Evolutionary conservation across 352 stramenopile species (phyloP).

Genomic region (Pythium dissimile): DNA sequence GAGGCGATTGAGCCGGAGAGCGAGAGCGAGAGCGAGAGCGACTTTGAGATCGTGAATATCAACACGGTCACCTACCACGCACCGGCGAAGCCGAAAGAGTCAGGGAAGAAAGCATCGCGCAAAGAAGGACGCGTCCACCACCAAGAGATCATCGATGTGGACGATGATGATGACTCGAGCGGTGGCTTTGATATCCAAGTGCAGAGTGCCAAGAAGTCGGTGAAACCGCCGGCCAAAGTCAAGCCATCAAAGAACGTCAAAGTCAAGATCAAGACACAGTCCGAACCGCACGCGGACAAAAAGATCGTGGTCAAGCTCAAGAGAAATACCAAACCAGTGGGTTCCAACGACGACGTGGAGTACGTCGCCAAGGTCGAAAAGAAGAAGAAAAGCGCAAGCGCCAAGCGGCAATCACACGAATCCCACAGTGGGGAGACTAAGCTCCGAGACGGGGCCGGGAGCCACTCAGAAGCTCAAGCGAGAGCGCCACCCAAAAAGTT

Average conservation of each 20-base stretch:
- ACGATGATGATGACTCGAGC: conserved; percentile 7
- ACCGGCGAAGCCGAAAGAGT: background rate
- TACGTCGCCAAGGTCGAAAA: background rate
- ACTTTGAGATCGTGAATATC: conserved; percentile 15
- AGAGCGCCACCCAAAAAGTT: background rate
- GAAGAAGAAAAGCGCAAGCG: conserved; percentile 10
- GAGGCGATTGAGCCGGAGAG: conserved; percentile 19
- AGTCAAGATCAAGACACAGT: background rate
- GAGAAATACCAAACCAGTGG: conserved; percentile 5
- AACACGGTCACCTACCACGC: background rate
- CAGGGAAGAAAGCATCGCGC: conserved; percentile 18
- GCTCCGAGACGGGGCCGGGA: too few relatives aligned
- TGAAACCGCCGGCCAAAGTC: background rate
- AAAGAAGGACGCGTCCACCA: conserved; percentile 20
- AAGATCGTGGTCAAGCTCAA: background rate
- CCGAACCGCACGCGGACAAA: too few relatives aligned
- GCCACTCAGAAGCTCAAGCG: background rate
- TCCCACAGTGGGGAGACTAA: background rate
- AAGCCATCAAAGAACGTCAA: conserved; percentile 1
- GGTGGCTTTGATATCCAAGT: background rate
- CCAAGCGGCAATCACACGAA: background rate
- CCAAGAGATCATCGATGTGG: conserved; percentile 8
- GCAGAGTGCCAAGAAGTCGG: background rate
- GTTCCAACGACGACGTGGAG: background rate
- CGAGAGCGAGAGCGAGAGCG: conserved; percentile 10